Percentiles rank a stretch among this genome's conserved stretches.
Conservation (phyloP, 2,329 filamentous ascomycete species). For the Aspergillus glaucus region DNA sequence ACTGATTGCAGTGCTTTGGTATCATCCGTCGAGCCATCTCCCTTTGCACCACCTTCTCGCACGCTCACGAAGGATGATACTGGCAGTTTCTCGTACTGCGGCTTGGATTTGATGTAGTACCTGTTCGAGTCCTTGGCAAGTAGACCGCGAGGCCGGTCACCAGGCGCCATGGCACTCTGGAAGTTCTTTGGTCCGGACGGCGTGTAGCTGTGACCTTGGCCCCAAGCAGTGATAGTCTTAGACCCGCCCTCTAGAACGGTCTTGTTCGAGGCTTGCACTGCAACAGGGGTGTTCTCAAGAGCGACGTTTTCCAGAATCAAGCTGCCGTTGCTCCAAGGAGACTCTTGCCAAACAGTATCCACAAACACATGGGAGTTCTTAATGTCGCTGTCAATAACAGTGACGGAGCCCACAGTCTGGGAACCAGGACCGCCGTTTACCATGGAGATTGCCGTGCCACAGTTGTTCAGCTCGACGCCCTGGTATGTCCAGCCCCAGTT, state of each 20-base stretch:
- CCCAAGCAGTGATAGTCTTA: conserved; percentile 36
- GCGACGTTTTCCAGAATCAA: conserved; percentile 52
- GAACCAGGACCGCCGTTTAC: conserved; percentile 33
- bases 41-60: conserved; percentile 38
- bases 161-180: conserved; percentile 40
- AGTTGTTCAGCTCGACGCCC: conserved; percentile 47
- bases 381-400: conserved; percentile 52
- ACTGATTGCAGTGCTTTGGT: conserved; percentile 53
- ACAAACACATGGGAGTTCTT: conserved; percentile 47
- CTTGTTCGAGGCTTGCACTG: conserved; percentile 34
- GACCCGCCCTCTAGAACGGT: conserved; percentile 33
- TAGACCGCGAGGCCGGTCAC: conserved; percentile 39
- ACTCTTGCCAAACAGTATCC: conserved; percentile 38
- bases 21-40: conserved; percentile 55
- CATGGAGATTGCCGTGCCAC: conserved; percentile 48
- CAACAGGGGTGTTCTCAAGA: conserved; percentile 45
- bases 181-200: conserved; percentile 40
- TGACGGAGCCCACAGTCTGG: conserved; percentile 50
- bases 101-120: conserved; percentile 47
- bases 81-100: conserved; percentile 44
- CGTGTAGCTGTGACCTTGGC: conserved; percentile 40
- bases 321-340: conserved; percentile 42
- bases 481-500: conserved; percentile 56
- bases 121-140: conserved; percentile 35
- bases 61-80: conserved; percentile 40